Percentiles rank a stretch among this genome's conserved stretches.
These are phyloP conservation scores for Populus davidiana DNA, from an alignment of 345 rosid species.

Conservation along the genomic window DNA sequence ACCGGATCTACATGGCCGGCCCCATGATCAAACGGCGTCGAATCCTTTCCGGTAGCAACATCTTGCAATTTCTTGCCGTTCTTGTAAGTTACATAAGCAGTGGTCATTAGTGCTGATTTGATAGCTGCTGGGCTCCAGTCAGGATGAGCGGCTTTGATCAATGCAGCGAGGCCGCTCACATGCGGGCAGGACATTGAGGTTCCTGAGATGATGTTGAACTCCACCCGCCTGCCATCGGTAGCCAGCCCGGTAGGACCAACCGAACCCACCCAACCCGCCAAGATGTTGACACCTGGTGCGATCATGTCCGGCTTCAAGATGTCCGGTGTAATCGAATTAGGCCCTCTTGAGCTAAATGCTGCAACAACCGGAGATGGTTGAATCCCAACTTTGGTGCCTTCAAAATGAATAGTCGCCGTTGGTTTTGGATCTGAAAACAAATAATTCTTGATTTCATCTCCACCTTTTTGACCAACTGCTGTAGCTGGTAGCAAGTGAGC, in stretches of 20 bases:
- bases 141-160: slow-evolving; percentile 26
- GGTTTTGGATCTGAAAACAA: slow-evolving; percentile 23
- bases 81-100: slow-evolving; percentile 28
- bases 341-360: slow-evolving; percentile 38
- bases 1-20: slow-evolving; percentile 34
- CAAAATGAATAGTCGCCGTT: slow-evolving; percentile 22
- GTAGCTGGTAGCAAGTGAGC: slow-evolving; percentile 31
- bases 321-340: slow-evolving; percentile 20
- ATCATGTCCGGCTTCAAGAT: slow-evolving; percentile 29
- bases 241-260: slow-evolving; percentile 28
- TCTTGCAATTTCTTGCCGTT: slow-evolving; percentile 16
- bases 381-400: slow-evolving; percentile 32
- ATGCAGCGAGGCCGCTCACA: slow-evolving; percentile 26
- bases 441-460: slow-evolving; percentile 18
- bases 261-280: slow-evolving; percentile 30
- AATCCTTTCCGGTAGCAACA: slow-evolving; percentile 21
- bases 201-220: slow-evolving; percentile 32
- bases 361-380: slow-evolving; percentile 34
- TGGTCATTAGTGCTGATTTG: slow-evolving; percentile 32
- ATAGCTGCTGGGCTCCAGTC: slow-evolving; percentile 31
- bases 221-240: slow-evolving; percentile 21
- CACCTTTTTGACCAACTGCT: slow-evolving; percentile 26
- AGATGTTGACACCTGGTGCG: slow-evolving; percentile 35
- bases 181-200: slow-evolving; percentile 38
- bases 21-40: slow-evolving; percentile 32